A percentile compares a stretch with the other conserved stretches of the same genome.
These are phyloP conservation scores for Backusella westeae DNA, from an alignment of 192 early-diverging fungal species.

Conservation along the genomic window DNA sequence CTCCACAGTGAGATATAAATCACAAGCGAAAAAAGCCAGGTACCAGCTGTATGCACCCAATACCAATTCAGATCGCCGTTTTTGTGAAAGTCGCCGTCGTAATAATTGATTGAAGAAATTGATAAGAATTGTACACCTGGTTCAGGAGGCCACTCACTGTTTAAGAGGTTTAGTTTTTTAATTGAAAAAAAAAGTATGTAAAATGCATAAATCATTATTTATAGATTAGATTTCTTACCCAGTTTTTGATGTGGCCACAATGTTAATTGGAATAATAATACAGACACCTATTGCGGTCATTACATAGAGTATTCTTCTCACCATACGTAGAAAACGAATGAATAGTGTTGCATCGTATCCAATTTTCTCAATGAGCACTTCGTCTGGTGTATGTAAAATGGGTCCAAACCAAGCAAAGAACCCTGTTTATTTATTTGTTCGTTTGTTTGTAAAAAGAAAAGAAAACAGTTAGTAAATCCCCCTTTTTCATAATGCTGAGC, in stretches of 20 bases:
- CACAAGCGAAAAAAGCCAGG: conserved; percentile 57
- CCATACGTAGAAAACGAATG: conserved; percentile 62
- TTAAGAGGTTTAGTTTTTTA: neutral
- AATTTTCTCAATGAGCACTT: conserved; percentile 58
- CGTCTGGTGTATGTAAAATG: conserved; percentile 57
- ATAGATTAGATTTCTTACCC: conserved; percentile 45
- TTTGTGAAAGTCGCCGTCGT: conserved; percentile 9
- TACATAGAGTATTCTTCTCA: conserved; percentile 53
- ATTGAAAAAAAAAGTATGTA: neutral
- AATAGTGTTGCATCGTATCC: conserved; percentile 74
- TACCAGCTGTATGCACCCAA: conserved; percentile 59
- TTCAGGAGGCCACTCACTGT: conserved; percentile 23
- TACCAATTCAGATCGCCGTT: conserved; percentile 46
- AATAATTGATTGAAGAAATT: conserved; percentile 26
- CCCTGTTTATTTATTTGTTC: neutral
- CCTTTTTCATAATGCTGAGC: neutral
- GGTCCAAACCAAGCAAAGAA: conserved; percentile 62
- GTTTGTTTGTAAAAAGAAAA: neutral
- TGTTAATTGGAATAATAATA: conserved; percentile 64
- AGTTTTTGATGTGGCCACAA: conserved; percentile 41
- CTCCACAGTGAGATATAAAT: conserved; percentile 52
- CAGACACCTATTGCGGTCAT: conserved; percentile 59
- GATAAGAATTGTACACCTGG: conserved; percentile 27
- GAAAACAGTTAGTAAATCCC: neutral
- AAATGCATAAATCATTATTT: neutral